Evolutionary conservation across 805 yeast species (phyloP).

Genomic region (Brettanomyces nanus): DNA sequence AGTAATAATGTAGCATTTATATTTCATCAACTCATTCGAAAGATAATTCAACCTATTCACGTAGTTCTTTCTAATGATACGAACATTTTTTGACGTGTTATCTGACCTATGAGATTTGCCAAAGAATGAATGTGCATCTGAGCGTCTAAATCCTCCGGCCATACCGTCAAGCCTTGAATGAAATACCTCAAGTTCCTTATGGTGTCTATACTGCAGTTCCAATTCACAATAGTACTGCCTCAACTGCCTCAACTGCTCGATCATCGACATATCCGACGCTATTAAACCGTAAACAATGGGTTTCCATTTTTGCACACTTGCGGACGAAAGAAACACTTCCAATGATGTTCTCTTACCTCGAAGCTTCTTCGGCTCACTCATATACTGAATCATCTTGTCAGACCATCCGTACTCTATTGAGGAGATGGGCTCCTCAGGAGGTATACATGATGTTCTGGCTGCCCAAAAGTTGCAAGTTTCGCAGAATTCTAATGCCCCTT

Average conservation of each 20-base stretch:
- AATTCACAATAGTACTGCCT: conserved; percentile 32
- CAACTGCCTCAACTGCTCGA: conserved; percentile 33
- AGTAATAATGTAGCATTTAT: conserved; percentile 35
- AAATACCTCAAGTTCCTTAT: conserved; percentile 24
- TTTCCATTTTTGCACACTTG: conserved; percentile 35
- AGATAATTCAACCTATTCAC: conserved; percentile 34
- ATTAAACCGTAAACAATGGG: conserved; percentile 21
- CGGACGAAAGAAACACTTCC: conserved; percentile 22
- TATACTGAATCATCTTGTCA: conserved; percentile 13
- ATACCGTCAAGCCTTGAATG: conserved; percentile 10
- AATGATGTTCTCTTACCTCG: conserved; percentile 3
- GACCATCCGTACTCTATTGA: conserved; percentile 84
- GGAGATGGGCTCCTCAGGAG: conserved; percentile 63
- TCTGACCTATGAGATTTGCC: conserved; percentile 10
- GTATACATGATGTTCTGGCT: conserved; percentile 73
- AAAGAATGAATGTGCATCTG: conserved; percentile 5
- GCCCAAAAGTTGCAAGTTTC: conserved; percentile 89
- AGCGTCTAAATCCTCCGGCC: not conserved
- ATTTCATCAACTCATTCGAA: conserved; percentile 35
- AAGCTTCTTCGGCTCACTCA: conserved; percentile 1
- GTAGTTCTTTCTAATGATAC: conserved; percentile 31
- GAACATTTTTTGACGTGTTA: conserved; percentile 24
- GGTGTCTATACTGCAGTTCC: conserved; percentile 32
- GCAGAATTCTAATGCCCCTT: conserved; percentile 61
- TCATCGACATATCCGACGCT: conserved; percentile 22